Base-by-base conservation (phyloP, 139 green algal genomes). In the Tetradesmus lagerheimii region DNA sequence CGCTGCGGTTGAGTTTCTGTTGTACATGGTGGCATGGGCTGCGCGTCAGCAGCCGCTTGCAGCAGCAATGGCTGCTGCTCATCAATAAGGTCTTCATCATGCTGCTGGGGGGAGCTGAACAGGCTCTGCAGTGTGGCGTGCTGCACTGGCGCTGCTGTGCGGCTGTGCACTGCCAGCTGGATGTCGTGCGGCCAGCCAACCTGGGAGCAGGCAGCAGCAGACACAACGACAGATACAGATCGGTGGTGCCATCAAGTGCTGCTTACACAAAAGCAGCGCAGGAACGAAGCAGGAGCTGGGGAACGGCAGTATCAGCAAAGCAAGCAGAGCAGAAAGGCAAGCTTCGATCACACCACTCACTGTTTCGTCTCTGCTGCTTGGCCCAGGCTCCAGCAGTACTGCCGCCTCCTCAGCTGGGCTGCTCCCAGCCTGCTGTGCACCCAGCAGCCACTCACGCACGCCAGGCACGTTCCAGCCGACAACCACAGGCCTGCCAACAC, bases 401-500 rank as follows among this genome's bases (percentile, higher is more conserved):
- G 23, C 57, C 16, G 57, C 57, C 57, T 71, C 57, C 57, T 71
- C 57, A 11, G 23, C 25, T 11, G 57, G 57, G 57, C 39, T 47
- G 34, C 37, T 43, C 23, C 25, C 81, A 23, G 83, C 38, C 29
- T 74, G 81, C 50, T 88, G 83, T 39, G 50, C 64, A 1, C 83
- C 64, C 83, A 88, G 20, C 64, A 88, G 64, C 83, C 83, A 88
- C 29, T 88, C 83, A 15, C 62, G 20, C 23, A 88, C 83, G 50
- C 83, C 83, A 37, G 83, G 83, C 14, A 88, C 83, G 53, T 64
- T 41, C 83, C 83, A 88, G 47, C 64, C 64, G 12, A 88, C 64
- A 39, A 80, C 83, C 25, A 64, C 83, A 47, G 31, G 62, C 38
- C 64, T 64, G 57, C 57, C 57, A n/a, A 31, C 57, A 71, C 57